Base-by-base conservation (phyloP, 495 filamentous ascomycete genomes). In the Penicillium salamii region DNA sequence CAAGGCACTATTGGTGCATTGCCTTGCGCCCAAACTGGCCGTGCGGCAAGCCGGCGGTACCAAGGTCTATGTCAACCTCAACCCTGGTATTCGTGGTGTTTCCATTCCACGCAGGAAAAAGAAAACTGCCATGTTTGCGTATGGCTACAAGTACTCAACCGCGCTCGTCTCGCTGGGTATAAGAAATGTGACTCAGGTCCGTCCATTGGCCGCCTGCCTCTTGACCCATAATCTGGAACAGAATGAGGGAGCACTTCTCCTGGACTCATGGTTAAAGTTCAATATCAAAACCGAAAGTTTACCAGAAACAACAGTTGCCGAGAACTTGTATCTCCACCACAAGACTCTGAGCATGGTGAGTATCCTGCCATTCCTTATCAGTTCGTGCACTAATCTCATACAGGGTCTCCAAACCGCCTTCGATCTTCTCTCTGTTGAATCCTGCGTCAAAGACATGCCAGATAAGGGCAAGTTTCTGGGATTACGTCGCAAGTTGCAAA, bases 1-100 rank as follows among this genome's bases (percentile, higher is more conserved):
- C 42, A 79, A 80, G 51, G 71, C 76, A 12, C 63, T 83, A 23
- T 47, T 68, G 5, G 52, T 77, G 13, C 70, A 78, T 29, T 74
- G 77, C 32, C 55, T 77, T 31, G 70, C 75, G 44, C 75, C 78
- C 11, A 21, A 39, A 12, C 20, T 39, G 18, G 36, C 36, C 6
- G 36, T 39, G 19, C 20, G 21, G 18, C 1, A 7, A 9, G 3
- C 15, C 13, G 34, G 34, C 34, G 2, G 15, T 6, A 4, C n/a
- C n/a, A 28, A 35, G n/a, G 41, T 21, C n/a, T 24, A n/a, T n/a
- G n/a, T n/a, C 35, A 21, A 18, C 40, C n/a, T 14, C 34, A 6
- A 41, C 20, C 1, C 12, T 41, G 23, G 24, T 29, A 17, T 37
- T 26, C 26, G 1, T 36, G 11, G 23, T 8, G 23, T 4, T 4